Evolutionary conservation across 225 moss, liverwort and hornwort genomes (phyloP), one percentile per base, ranked within the genome.

Genomic region (Bryoerythrophyllum caledonicum): DNA sequence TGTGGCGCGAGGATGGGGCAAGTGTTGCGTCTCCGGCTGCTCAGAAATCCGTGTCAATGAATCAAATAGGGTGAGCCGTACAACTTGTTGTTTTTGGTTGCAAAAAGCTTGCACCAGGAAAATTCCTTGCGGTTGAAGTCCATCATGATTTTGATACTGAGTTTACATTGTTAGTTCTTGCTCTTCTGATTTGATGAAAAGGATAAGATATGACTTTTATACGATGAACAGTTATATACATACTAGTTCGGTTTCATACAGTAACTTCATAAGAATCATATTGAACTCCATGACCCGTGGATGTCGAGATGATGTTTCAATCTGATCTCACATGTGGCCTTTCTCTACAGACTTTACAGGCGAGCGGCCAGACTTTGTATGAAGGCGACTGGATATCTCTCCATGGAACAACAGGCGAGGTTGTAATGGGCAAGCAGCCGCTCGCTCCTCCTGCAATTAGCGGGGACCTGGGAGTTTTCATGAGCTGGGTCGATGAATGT

Each of bases 1-100:
- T 63, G 96, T 96, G 76, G 96, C 96, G 71, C 93, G 96, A 66
- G 96, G 96, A 51, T 96, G 96, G 96, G 96, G 96, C 59, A 96
- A 96, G 80, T 96, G 96, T 71, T 96, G 96, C 70, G 90, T 96
- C 58, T 94, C 96, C 77, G 96, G 96, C 19, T 96, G 96, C 82
- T 91, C 92, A 35, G 96, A 93, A 63, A 88, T 96, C 56, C 92
- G 89, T 64, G 96, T 96, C 46, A 89, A 89, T 71, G 96, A 96
- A 79, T 34, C 58, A 10, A 88, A 76, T 57, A 88, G 76, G 88
- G 94, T 38, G 10, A 38, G 38, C 38, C 37, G 10, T 38, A 38
- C 8, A 38, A 9, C 1, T 10, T 38, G 38, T 38, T 38, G 38
- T 38, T 10, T n/a, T 8, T 38, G 63, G 41, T n/a, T 51, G 20